Evolutionary conservation across 495 filamentous ascomycete species (phyloP).

Genomic region (Neurospora sp.): DNA sequence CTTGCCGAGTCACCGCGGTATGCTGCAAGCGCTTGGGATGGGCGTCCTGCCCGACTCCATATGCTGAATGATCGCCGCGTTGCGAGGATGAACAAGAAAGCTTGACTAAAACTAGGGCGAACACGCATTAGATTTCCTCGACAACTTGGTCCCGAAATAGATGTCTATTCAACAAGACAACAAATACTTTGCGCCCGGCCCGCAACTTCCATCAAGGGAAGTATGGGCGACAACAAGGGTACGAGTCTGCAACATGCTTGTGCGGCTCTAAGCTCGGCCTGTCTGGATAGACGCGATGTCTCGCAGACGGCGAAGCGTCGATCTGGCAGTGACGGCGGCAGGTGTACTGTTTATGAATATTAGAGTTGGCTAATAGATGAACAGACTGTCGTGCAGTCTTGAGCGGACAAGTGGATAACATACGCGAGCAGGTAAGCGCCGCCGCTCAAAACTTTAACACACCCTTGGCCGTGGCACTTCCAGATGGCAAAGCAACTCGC

Average conservation of each 20-base stretch:
- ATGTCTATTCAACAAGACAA: not conserved
- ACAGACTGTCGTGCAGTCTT: not conserved
- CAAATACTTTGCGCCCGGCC: not conserved
- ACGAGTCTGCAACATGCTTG: not conserved
- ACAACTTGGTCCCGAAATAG: not conserved
- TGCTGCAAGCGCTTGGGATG: not conserved
- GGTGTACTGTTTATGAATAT: constrained; percentile 52
- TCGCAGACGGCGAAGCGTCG: constrained; percentile 84
- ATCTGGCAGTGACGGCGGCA: constrained; percentile 78
- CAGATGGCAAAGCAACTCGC: constrained; percentile 82
- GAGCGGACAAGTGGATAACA: constrained; percentile 30
- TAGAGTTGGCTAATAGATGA: constrained; percentile 1
- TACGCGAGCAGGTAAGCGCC: constrained; percentile 89
- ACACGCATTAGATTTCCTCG: not conserved
- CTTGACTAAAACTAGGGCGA: not conserved
- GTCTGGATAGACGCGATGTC: constrained; percentile 48
- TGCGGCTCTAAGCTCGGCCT: not conserved
- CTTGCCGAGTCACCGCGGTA: not conserved
- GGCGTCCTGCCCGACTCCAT: not conserved
- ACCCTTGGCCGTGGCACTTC: constrained; percentile 59
- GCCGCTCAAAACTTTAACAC: constrained; percentile 79
- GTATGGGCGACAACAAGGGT: not conserved
- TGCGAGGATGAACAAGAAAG: not conserved
- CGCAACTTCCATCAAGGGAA: not conserved
- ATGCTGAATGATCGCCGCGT: not conserved